Conservation (phyloP, 768 basidiomycete species). For the Pisolithus sp. region DNA sequence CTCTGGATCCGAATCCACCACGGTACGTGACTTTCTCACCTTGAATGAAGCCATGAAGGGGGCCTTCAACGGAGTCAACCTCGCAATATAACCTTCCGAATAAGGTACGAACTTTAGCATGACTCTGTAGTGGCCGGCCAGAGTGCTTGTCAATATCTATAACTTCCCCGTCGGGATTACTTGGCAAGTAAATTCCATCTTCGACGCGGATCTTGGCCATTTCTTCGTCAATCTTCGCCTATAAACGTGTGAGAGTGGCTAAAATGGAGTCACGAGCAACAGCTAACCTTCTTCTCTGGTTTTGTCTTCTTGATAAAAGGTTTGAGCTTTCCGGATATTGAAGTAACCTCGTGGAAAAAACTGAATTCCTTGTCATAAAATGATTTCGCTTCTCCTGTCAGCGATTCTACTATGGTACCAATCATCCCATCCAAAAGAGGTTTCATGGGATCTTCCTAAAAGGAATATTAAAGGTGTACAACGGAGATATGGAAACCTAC, state of each 20-base stretch:
- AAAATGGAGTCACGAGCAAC: neutral
- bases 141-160: constrained; percentile 98
- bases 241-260: neutral
- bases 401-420: constrained; percentile 66
- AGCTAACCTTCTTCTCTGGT: constrained; percentile 84
- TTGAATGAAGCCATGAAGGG: constrained; percentile 99
- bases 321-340: constrained; percentile 95
- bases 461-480: constrained; percentile 3
- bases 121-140: constrained; percentile 91
- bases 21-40: constrained; percentile 79
- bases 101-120: constrained; percentile 72
- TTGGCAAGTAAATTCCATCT: constrained; percentile 94
- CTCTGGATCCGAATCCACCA: constrained; percentile 66
- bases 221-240: constrained; percentile 99
- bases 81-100: neutral
- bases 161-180: constrained; percentile 94
- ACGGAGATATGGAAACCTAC: constrained; percentile 37
- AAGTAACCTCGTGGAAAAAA: constrained; percentile 96
- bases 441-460: constrained; percentile 91
- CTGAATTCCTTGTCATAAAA: constrained; percentile 95
- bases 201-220: constrained; percentile 95
- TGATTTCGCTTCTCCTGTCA: constrained; percentile 80
- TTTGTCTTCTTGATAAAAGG: constrained; percentile 94
- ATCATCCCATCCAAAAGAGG: constrained; percentile 89
- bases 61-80: constrained; percentile 47